phyloP scores from a whole-genome alignment of 768 basidiomycete genomes.

The Lactifluus rugatus region DNA sequence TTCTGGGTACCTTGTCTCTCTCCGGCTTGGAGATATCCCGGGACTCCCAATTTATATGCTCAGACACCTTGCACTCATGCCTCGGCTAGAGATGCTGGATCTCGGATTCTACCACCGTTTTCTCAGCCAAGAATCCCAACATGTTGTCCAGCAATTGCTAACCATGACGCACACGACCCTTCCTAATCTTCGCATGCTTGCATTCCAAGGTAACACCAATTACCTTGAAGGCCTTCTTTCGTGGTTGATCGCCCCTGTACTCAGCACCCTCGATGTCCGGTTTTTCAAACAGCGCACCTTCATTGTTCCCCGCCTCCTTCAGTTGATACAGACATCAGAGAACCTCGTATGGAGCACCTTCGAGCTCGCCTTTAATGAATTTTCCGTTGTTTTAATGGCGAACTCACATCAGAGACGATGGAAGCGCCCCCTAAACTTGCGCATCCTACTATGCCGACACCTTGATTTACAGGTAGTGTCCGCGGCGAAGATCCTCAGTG shows the following conservation, averaged over 20 bases:
- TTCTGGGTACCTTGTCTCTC: no score
- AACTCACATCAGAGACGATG: no score
- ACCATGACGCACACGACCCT: neutral
- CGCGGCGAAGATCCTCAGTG: no score
- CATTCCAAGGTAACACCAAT: neutral
- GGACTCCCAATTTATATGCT: no score
- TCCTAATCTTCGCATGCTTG: neutral
- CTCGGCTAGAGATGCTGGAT: neutral
- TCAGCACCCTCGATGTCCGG: neutral
- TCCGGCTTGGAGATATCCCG: no score
- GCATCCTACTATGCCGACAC: no score
- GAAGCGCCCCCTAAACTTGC: no score
- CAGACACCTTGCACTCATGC: neutral
- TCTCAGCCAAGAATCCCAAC: no score
- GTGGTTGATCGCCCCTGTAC: neutral
- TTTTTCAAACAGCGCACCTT: neutral
- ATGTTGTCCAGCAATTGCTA: no score
- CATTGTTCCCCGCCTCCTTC: neutral
- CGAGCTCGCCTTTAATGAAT: neutral
- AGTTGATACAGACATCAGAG: neutral
- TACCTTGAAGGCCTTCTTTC: neutral
- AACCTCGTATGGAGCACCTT: neutral
- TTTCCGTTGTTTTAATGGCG: no score
- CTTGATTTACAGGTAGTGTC: no score
- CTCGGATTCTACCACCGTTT: neutral